Evolutionary conservation across 345 rosid genomes (phyloP), one percentile per base, ranked within the genome.

Genomic region (Eucalyptus cloeziana): DNA sequence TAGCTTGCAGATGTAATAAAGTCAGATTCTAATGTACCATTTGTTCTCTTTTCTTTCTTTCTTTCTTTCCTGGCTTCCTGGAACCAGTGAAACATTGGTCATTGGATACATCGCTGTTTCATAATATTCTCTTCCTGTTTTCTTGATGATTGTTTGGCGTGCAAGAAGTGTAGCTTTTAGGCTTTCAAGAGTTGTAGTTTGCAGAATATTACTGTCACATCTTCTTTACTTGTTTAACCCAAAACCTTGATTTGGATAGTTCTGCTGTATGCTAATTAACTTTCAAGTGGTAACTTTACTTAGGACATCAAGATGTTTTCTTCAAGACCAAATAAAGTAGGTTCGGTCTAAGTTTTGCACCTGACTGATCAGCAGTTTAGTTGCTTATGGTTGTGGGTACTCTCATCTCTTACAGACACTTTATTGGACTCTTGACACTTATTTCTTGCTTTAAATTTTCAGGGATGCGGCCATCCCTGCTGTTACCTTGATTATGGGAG

Each of bases 391-490:
- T 76, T 76, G 47, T 8, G 15, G 3, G 27, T 31, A 51, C 45
- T 51, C 30, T 86, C 45, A 2, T 86, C 87, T 56, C 45, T 33
- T 86, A 40, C 8, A 11, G 14, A 76, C 85, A 40, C 85, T 40
- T 21, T 15, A 44, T 21, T 12, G 30, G 85, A 76, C 22, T 40
- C 85, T 76, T 76, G 85, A 40, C 47, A 40, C 47, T 51, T 49
- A 62, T 88, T 76, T 37, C 47, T 76, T 24, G 8, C 27, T 40
- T 76, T 19, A 76, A 76, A 25, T 43, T 30, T 69, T 69, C 92
- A 92, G 95, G 80, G 93, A 89, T 22, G 93, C 95, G 37, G 90
- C 95, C 22, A 93, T 94, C 88, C 96, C 95, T 16, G 83, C 90
- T 7, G 86, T 92, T 79, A 93, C 94, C 31, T 86, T 94, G 86